Evolutionary conservation across 2,329 filamentous ascomycete species (phyloP).

Genomic region (Madurella fahalii): DNA sequence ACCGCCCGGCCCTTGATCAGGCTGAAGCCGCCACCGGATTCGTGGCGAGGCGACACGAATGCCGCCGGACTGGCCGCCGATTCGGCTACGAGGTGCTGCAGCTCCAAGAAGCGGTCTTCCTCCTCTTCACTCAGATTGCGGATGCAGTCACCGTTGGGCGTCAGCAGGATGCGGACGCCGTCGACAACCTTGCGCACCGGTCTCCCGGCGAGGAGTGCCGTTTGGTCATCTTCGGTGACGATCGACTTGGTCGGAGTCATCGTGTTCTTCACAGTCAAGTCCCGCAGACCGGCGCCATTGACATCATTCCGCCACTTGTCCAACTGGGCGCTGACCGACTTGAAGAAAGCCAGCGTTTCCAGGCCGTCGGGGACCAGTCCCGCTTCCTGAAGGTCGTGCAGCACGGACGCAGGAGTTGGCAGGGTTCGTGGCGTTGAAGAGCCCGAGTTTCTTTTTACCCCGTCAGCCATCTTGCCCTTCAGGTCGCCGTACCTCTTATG

Average conservation of each 20-base stretch:
- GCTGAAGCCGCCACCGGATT: conserved; percentile 54
- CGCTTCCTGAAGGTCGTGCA: conserved; percentile 36
- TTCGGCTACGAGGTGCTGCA: conserved; percentile 57
- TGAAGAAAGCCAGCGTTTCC: conserved; percentile 40
- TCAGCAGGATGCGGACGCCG: conserved; percentile 66
- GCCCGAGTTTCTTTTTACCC: conserved; percentile 1
- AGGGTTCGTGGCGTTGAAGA: conserved; percentile 14
- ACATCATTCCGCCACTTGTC: conserved; percentile 31
- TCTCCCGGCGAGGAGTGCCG: conserved; percentile 50
- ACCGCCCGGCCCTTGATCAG: conserved; percentile 62
- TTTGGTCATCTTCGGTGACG: conserved; percentile 52
- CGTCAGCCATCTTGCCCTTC: conserved; percentile 28
- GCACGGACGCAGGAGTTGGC: conserved; percentile 35
- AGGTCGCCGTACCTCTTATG: conserved; percentile 24
- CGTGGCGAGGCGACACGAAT: conserved; percentile 54
- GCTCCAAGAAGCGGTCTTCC: conserved; percentile 64
- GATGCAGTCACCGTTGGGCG: conserved; percentile 72
- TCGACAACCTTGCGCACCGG: conserved; percentile 60
- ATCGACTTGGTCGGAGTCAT: conserved; percentile 43
- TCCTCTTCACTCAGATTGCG: conserved; percentile 65
- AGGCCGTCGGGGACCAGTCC: conserved; percentile 32
- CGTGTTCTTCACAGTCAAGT: conserved; percentile 24
- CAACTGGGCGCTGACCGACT: conserved; percentile 32
- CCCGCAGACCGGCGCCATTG: conserved; percentile 7
- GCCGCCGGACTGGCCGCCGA: conserved; percentile 50